Evolutionary conservation across 2,329 filamentous ascomycete genomes (phyloP).

Genomic region (Sclerotinia glacialis): DNA sequence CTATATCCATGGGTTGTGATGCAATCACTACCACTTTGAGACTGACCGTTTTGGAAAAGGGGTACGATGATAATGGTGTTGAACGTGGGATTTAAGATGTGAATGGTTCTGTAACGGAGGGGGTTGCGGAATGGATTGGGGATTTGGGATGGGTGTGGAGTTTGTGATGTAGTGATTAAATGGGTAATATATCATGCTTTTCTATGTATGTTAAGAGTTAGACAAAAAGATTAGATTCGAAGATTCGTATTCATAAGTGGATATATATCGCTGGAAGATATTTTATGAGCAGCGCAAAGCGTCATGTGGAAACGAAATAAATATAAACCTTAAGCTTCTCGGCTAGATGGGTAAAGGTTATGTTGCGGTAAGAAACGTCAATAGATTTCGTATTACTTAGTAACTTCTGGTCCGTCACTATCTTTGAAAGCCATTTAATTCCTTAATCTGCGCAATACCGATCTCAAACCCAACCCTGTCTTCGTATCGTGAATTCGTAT

Average conservation of each 20-base stretch:
- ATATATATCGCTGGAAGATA: background rate
- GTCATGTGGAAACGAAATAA: background rate
- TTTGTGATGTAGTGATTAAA: background rate
- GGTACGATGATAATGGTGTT: no score
- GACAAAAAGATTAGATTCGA: background rate
- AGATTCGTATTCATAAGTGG: background rate
- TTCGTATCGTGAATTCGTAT: background rate
- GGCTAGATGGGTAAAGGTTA: background rate
- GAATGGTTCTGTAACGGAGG: no score
- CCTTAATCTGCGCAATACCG: background rate
- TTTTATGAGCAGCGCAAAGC: background rate
- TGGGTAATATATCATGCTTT: background rate
- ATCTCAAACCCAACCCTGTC: background rate
- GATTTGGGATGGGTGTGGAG: background rate
- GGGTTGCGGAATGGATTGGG: no score
- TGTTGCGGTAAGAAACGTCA: background rate
- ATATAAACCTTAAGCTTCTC: background rate
- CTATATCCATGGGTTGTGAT: no score
- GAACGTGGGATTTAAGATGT: background rate
- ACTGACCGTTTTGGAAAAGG: no score
- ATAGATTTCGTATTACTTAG: background rate
- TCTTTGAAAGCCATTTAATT: background rate
- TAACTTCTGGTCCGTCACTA: no score
- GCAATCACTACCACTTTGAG: no score
- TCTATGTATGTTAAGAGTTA: background rate